Evolutionary conservation across 2,329 filamentous ascomycete genomes (phyloP).

Genomic region (Hypomyces perniciosus): DNA sequence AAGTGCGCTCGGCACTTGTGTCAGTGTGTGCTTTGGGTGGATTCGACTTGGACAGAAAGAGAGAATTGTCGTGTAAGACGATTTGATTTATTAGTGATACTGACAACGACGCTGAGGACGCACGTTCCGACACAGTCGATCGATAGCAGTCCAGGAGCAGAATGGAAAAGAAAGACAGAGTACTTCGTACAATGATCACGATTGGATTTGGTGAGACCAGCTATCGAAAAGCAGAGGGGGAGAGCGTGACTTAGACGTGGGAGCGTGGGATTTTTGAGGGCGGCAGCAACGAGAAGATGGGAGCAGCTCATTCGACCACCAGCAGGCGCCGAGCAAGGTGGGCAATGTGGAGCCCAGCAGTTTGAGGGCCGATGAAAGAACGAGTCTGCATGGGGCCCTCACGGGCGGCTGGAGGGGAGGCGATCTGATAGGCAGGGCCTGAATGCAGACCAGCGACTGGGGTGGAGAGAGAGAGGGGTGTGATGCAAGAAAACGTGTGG

Average conservation of each 20-base stretch:
- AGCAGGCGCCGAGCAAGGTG: conserved; percentile 30
- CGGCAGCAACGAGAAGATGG: conserved; percentile 22
- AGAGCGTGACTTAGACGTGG: conserved; percentile 31
- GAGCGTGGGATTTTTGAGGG: conserved; percentile 47
- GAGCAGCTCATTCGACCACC: conserved; percentile 26
- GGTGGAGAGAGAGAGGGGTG: conserved; percentile 5
- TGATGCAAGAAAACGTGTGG: conserved; percentile 6
- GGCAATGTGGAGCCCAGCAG: background rate
- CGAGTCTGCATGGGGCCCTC: background rate
- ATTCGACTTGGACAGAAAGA: too few species aligned
- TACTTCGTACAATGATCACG: conserved; percentile 24
- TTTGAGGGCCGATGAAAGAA: background rate
- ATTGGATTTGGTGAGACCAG: conserved; percentile 45
- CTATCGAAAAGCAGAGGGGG: conserved; percentile 43
- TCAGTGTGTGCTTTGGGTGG: too few species aligned
- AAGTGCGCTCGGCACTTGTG: too few species aligned
- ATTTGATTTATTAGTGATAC: background rate
- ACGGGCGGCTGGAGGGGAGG: background rate
- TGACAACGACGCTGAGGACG: background rate
- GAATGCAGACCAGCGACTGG: background rate
- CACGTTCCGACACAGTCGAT: conserved; percentile 13
- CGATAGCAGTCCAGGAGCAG: background rate
- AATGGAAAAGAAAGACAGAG: background rate
- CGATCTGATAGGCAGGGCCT: conserved; percentile 14
- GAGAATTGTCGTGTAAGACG: conserved; percentile 6